Percentiles rank a stretch among this genome's conserved stretches.
Conservation (phyloP, 306 rosid genomes). For the Vigna hirtella region DNA sequence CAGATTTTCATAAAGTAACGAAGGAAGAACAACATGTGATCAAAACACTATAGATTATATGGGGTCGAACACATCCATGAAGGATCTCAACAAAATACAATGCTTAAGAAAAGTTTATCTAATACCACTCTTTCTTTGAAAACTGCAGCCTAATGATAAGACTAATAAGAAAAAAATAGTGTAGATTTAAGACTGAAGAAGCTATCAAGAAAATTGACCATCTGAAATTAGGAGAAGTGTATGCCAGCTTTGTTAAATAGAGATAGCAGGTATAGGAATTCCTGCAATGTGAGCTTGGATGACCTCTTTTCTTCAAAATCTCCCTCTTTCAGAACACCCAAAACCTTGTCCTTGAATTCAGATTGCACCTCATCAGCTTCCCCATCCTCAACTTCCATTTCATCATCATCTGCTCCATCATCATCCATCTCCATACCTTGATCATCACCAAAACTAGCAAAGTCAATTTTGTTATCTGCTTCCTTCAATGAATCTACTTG, state of each 20-base stretch:
- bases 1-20: conserved; percentile 10
- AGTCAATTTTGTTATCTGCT: conserved; percentile 43
- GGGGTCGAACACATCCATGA: background rate
- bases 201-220: background rate
- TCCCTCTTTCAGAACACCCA: conserved; percentile 74
- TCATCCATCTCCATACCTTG: conserved; percentile 62
- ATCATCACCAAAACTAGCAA: conserved; percentile 55
- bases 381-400: conserved; percentile 68
- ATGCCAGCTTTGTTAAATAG: conserved; percentile 84
- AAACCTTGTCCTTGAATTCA: conserved; percentile 84
- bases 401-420: conserved; percentile 60
- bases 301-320: conserved; percentile 91
- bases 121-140: background rate
- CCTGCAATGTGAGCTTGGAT: conserved; percentile 81
- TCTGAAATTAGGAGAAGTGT: conserved; percentile 65
- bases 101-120: background rate
- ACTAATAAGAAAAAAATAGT: background rate
- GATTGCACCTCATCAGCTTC: conserved; percentile 65
- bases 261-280: conserved; percentile 76
- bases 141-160: background rate
- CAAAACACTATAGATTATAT: background rate
- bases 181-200: background rate
- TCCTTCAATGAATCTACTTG: conserved; percentile 54
- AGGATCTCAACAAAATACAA: conserved; percentile 26
- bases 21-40: background rate